Evolutionary conservation across 2,329 filamentous ascomycete genomes (phyloP), one percentile per base, ranked within the genome.

Genomic region (Zymoseptoria crescenta): DNA sequence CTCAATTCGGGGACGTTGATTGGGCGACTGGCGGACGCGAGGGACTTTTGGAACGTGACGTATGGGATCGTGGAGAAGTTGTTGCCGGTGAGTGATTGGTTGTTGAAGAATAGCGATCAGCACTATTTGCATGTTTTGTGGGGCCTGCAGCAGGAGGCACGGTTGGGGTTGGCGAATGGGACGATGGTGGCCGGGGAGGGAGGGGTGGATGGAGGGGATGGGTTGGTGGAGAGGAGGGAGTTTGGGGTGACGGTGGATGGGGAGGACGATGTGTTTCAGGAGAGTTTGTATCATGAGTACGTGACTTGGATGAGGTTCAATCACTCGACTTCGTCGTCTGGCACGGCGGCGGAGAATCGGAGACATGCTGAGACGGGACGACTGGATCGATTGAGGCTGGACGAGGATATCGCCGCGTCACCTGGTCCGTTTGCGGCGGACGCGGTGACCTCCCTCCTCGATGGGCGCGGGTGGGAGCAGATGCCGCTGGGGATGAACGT

Each of bases 261-360:
- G n/a, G 62, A 60, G 49, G 59, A 56, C 24, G 60, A 62, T 49
- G 55, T 54, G 7, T 64, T 64, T 51, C 60, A 62, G 55, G 56
- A 58, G 16, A 59, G 59, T 28, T 56, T 49, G 35, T 57, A 62
- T 24, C 59, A 58, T n/a, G 58, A 55, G 19, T 64, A 59, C 41
- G 24, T 62, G 35, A 64, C 58, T 5, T 64, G 62, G 62, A 62
- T 64, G 62, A 57, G 57, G 16, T 62, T 57, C 50, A 62, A 64
- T 29, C 60, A 56, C 29, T 55, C 58, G 49, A 53, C 58, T 20
- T 29, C 30, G 30, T 21, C 35, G 8, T n/a, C 27, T 19, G 19
- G 13, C 8, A 53, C 6, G 28, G 52, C 13, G n/a, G 10, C 9
- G 35, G 35, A 41, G 16, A 20, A n/a, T 20, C 19, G 24, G n/a